Evolutionary conservation across 129 eudicot genomes (phyloP), one percentile per base, ranked within the genome.

Genomic region (Kitagawia praeruptora): DNA sequence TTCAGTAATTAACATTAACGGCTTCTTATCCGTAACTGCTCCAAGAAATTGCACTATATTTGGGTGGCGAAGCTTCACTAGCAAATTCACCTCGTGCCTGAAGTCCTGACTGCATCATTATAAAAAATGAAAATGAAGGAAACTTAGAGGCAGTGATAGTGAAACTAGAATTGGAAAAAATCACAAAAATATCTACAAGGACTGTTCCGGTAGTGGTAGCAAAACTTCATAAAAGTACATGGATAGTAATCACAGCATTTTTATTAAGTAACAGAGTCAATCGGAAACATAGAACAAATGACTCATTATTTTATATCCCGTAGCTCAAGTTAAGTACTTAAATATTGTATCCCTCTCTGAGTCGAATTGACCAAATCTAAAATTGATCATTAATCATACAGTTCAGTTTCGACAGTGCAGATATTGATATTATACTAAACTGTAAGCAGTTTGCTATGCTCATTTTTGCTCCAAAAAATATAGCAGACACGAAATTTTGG

Each of bases 1-100:
- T 81, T 96, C 99, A 27, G 99, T 96, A 77, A 96, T 90, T 80
- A 96, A 83, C 99, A 96, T 96, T 74, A 96, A 82, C 34, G 99
- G 99, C 78, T 92, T 96, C 87, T 81, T 92, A 56, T 90, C 99
- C 9, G 99, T 96, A 79, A 96, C 99, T 79, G 99, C 99, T 88
- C 99, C 99, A 63, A 95, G 95, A 81, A 95, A 95, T 84, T 95
- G 98, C 75, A 96, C 99, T 70, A 96, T 89, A 82, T 96, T 92
- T 77, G 99, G 99, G 88, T 96, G 99, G 75, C 97, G 97, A 84
- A 95, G 97, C 85, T 96, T 96, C 87, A 96, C 99, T 79, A 96
- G 98, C 93, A 96, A 90, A 80, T 90, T 92, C 81, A 96, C 99
- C 86, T 96, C 99, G 61, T 96, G 99, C 89, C 97, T 90, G 86